A percentile compares a stretch with the other conserved stretches of the same genome.
These are phyloP conservation scores for Bipolaris victoriae DNA, from an alignment of 2,329 filamentous ascomycete genomes.

Conservation along the genomic window DNA sequence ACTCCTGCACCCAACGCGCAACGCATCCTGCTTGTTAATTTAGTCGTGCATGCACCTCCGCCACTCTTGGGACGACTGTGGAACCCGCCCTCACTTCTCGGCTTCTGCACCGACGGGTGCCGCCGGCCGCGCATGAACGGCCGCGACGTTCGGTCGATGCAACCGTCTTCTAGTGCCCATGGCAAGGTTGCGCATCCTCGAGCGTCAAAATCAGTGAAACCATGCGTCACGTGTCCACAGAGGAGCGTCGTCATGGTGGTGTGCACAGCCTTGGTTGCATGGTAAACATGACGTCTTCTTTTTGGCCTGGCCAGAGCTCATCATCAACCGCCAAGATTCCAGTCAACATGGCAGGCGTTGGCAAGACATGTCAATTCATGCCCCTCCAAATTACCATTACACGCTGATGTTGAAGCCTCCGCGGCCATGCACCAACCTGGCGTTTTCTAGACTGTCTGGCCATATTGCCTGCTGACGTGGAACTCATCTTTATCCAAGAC, in stretches of 20 bases:
- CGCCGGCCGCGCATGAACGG: constrained; percentile 12
- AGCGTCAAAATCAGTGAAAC: constrained; percentile 3
- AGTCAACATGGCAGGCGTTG: not conserved
- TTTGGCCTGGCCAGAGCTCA: not conserved
- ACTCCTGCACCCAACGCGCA: constrained; percentile 6
- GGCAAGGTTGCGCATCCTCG: not conserved
- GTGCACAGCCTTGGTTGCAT: not conserved
- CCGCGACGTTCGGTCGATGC: constrained; percentile 6
- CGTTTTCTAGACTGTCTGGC: not conserved
- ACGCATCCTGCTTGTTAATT: constrained; percentile 11
- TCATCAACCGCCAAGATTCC: not conserved
- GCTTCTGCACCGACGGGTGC: constrained; percentile 9
- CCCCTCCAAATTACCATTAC: not conserved
- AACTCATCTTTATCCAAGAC: not conserved
- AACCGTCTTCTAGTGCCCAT: not conserved
- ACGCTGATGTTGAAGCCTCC: not conserved
- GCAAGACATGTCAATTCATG: not conserved
- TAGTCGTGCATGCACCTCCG: constrained; percentile 6
- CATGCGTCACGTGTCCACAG: constrained; percentile 9
- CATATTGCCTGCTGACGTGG: constrained; percentile 2
- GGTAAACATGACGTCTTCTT: not conserved
- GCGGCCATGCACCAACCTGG: not conserved
- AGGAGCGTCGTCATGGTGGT: no score
- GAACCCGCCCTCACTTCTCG: constrained; percentile 7
- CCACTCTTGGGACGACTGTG: constrained; percentile 5